Conservation (phyloP, 2,329 filamentous ascomycete genomes). For the Parastagonospora nodorum region DNA sequence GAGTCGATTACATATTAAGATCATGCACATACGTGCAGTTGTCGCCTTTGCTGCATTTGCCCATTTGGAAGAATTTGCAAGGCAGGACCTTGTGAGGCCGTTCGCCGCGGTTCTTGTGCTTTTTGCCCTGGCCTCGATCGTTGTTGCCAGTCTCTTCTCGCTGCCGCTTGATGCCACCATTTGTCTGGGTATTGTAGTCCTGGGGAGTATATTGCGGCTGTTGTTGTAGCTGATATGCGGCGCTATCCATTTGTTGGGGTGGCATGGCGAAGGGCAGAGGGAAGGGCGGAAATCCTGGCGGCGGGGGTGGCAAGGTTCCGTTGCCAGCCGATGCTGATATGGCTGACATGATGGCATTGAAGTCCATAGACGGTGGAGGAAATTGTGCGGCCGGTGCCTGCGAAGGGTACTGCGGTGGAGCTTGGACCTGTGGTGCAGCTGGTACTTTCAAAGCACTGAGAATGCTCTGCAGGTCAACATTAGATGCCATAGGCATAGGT, state of each 20-base stretch:
- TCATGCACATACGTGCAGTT: constrained; percentile 77
- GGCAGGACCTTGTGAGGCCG: constrained; percentile 51
- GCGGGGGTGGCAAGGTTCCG: constrained; percentile 26
- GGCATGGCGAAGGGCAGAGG: constrained; percentile 19
- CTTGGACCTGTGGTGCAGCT: constrained; percentile 14
- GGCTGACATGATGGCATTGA: constrained; percentile 29
- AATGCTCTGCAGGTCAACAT: constrained; percentile 32
- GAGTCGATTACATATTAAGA: constrained; percentile 13
- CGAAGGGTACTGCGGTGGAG: constrained; percentile 13
- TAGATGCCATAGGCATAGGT: constrained; percentile 18
- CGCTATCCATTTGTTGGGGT: constrained; percentile 20
- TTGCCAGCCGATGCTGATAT: constrained; percentile 25
- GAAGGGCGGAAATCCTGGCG: constrained; percentile 25
- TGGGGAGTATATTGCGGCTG: constrained; percentile 30
- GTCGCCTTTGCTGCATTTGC: constrained; percentile 73
- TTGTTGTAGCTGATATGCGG: constrained; percentile 11
- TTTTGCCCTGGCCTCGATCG: constrained; percentile 59
- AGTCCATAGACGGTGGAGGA: constrained; percentile 21
- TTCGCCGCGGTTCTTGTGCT: constrained; percentile 28
- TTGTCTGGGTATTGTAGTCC: constrained; percentile 32
- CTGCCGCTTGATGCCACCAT: constrained; percentile 43
- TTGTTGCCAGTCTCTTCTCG: constrained; percentile 36
- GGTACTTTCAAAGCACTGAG: constrained; percentile 35
- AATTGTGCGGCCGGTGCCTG: constrained; percentile 19
- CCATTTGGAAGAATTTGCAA: constrained; percentile 72